Evolutionary conservation across 1,284 basidiomycete genomes (phyloP), one percentile per base, ranked within the genome.

Genomic region (Mycena citricolor): DNA sequence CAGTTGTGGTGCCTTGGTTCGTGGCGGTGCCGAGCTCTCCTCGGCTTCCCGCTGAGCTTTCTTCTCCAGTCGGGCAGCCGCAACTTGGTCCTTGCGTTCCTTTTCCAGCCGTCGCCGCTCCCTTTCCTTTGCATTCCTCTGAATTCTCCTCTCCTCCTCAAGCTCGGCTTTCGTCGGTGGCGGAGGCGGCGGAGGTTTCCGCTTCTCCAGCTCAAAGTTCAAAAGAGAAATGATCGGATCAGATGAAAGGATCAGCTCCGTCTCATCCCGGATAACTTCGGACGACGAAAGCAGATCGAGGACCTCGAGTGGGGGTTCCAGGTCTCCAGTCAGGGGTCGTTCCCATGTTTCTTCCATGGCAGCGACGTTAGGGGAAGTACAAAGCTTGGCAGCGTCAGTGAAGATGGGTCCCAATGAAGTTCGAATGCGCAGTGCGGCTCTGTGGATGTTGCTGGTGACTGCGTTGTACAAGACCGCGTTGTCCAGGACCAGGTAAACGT

Each of bases 381-480:
- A 55, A 17, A 71, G 58, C 12, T 53, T 48, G 39, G 79, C 68
- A 13, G 93, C 68, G 8, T 81, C 76, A 19, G 74, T 70, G 8
- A 95, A 68, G 5, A 90, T 72, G 0, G 78, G 71, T 39, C 68
- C 68, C 0, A 78, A 66, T n/a, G 73, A 68, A 14, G 70, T 74
- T 58, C 82, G 79, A 50, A 97, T 82, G 32, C 81, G 71, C 14
- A 74, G 62, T 0, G 95, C 94, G 1, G 79, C 69, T 56, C 83
- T 87, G 66, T 90, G 79, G 58, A 86, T 87, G 0, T 76, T 57
- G 0, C 87, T 86, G 24, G 84, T 86, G 0, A 78, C 65, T 54
- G 83, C 80, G 64, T 99, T 98, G 67, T 97, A 99, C 5, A 77
- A 57, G 49, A 90, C 81, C 0, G 94, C 94, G 58, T 99, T 99